phyloP scores from a whole-genome alignment of 2,329 filamentous ascomycete species.

The Aureobasidium zeae region DNA sequence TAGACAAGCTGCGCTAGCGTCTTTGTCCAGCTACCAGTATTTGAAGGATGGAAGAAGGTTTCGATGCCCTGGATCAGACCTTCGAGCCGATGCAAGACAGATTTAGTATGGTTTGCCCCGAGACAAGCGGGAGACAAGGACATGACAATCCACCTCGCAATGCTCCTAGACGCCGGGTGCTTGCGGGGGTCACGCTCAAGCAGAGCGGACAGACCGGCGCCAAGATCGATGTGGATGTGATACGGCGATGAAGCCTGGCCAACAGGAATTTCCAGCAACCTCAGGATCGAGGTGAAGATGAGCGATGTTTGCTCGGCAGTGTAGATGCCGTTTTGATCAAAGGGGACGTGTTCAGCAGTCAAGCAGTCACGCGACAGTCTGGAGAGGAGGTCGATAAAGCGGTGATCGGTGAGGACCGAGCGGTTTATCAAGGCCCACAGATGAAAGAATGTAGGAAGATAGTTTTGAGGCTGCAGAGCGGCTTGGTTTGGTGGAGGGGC shows the following conservation, averaged over 20 bases:
- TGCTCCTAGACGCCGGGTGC: constrained; percentile 82
- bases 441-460: constrained; percentile 91
- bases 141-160: constrained; percentile 87
- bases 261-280: constrained; percentile 89
- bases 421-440: constrained; percentile 89
- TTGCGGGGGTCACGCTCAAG: constrained; percentile 90
- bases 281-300: constrained; percentile 83
- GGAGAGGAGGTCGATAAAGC: constrained; percentile 83
- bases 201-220: constrained; percentile 72
- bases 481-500: constrained; percentile 61
- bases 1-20: constrained; percentile 83
- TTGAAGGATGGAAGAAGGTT: constrained; percentile 98
- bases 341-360: constrained; percentile 63
- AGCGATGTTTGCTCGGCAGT: constrained; percentile 84
- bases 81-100: constrained; percentile 75
- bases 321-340: constrained; percentile 82
- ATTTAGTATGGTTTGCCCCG: constrained; percentile 54
- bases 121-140: constrained; percentile 80
- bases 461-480: constrained; percentile 77
- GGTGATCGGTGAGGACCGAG: constrained; percentile 76
- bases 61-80: constrained; percentile 90
- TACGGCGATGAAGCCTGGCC: constrained; percentile 94
- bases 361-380: constrained; percentile 78
- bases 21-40: constrained; percentile 84
- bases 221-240: constrained; percentile 66